Base-by-base conservation (phyloP, 1,139 yeast species). In the Kodamaea ohmeri region DNA sequence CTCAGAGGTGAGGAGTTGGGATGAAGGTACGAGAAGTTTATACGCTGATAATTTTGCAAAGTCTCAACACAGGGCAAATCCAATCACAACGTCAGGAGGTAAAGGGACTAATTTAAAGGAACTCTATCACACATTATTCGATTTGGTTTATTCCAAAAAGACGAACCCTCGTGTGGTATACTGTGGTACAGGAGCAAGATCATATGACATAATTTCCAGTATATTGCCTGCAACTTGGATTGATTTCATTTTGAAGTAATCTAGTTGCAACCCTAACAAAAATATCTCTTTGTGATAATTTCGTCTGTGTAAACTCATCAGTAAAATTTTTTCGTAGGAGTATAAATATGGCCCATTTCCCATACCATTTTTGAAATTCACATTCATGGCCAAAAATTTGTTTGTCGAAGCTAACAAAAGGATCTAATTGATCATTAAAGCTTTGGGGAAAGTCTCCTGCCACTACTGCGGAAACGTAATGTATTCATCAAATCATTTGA, bases 371-470 rank as follows among this genome's bases (percentile, higher is more conserved):
- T 48, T 58, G 60, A 68, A 25, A 25, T 52, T 58, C 53, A 70
- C 77, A 72, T 71, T 63, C 80, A 73, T 75, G 79, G 73, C 60
- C 78, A 66, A 83, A 83, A 87, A 83, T 80, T 83, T 83, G 89
- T 80, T 37, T 80, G 58, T 79, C 92, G 82, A 84, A 83, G 90
- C 85, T 63, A 67, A 66, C 90, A 71, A 51, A 79, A 73, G 71
- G 79, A 65, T 21, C 45, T 42, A 40, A 32, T 32, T 19, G 44
- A 40, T 40, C 59, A 50, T 29, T 42, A 40, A 60, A 60, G 88
- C 89, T 83, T 83, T 78, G 92, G 94, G 94, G 92, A 84, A 84
- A 84, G 94, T 84, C 94, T 83, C 92, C 94, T 83, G 89, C 87
- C 89, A 62, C 51, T 58, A 53, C 68, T 61, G 80, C 78, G 82